phyloP scores from a whole-genome alignment of 306 rosid species.

The Alnus rubra region DNA sequence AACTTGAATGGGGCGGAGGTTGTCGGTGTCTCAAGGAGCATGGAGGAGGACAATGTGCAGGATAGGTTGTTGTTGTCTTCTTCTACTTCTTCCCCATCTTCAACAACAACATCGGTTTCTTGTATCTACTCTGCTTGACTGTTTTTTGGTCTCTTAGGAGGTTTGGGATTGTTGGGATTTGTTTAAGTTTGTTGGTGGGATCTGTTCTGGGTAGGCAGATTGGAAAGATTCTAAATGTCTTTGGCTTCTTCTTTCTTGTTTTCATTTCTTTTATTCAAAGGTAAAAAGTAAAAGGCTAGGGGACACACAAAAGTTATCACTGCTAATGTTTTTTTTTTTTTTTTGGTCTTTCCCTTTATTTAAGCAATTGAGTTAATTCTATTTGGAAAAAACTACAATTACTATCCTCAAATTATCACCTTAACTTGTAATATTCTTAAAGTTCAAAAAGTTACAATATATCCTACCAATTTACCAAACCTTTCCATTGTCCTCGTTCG shows the following conservation, averaged over 20 bases:
- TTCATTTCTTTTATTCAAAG: not conserved
- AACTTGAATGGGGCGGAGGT: conserved; percentile 27
- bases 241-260: not conserved
- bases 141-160: conserved; percentile 17
- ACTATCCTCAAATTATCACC: too few species aligned
- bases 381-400: too few species aligned
- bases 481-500: too few species aligned
- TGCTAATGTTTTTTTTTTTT: too few species aligned
- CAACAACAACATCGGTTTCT: conserved; percentile 60
- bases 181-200: conserved; percentile 13
- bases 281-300: not conserved
- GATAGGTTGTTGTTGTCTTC: conserved; percentile 23
- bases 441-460: too few species aligned
- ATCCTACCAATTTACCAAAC: too few species aligned
- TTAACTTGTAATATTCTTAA: too few species aligned
- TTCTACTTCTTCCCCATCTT: conserved; percentile 51
- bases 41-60: conserved; percentile 28
- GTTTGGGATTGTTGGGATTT: conserved; percentile 29
- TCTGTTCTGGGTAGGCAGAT: conserved; percentile 26
- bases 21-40: conserved; percentile 27
- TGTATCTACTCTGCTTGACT: conserved; percentile 33
- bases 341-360: too few species aligned
- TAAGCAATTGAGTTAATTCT: too few species aligned
- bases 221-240: conserved; percentile 14
- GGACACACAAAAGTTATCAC: not conserved